phyloP scores from a whole-genome alignment of 2,329 filamentous ascomycete genomes.

The Aspergillus piperis region DNA sequence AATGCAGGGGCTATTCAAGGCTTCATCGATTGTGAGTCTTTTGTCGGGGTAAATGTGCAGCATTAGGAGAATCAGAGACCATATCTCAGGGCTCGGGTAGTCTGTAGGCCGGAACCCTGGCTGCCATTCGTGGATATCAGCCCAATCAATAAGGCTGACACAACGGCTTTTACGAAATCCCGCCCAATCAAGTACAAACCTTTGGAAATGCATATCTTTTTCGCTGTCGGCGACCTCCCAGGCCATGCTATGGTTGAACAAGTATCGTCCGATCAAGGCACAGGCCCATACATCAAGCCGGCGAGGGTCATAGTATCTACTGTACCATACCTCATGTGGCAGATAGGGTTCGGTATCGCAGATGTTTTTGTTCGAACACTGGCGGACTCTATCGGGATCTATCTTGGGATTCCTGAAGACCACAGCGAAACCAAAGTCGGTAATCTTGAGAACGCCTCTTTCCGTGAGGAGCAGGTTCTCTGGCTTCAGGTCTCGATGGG shows the following conservation, averaged over 20 bases:
- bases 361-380: neutral
- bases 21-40: conserved; percentile 69
- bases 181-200: neutral
- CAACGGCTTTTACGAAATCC: neutral
- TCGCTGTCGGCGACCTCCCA: neutral
- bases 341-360: neutral
- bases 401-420: conserved; percentile 58
- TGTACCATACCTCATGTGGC: conserved; percentile 1
- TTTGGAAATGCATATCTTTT: no score
- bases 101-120: neutral
- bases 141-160: neutral
- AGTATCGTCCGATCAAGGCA: conserved; percentile 77
- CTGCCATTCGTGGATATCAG: neutral
- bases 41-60: conserved; percentile 73
- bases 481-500: conserved; percentile 86
- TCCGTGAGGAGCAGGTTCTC: conserved; percentile 81
- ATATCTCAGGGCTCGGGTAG: neutral
- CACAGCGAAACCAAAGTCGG: conserved; percentile 87
- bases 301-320: conserved; percentile 67
- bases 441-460: conserved; percentile 83
- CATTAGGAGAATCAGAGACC: conserved; percentile 69
- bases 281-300: conserved; percentile 84
- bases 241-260: conserved; percentile 48
- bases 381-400: no score
- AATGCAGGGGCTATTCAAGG: conserved; percentile 71